Evolutionary conservation across 1,139 yeast genomes (phyloP), one percentile per base, ranked within the genome.

Genomic region (Yamadazyma membranifaciens): DNA sequence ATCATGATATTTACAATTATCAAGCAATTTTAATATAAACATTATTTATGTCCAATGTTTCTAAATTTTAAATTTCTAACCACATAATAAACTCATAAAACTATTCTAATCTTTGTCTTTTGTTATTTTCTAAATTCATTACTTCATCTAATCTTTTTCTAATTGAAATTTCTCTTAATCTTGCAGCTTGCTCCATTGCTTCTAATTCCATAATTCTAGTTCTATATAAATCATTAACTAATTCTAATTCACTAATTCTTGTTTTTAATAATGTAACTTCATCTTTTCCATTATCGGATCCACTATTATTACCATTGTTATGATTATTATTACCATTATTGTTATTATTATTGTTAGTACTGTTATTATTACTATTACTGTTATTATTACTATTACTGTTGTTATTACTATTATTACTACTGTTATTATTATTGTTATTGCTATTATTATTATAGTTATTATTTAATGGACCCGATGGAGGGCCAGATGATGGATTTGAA

Each of bases 161-260:
- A 67, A 76, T 67, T 16, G 78, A 65, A 26, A 54, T 58, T 52
- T 77, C 82, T 45, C 83, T 64, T 44, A 73, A 63, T 48, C 80
- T 69, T 1, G 80, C 73, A 17, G 81, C 82, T 39, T 70, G 72
- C 54, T 85, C 92, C 67, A 77, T 67, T 22, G 80, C 79, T 59
- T 91, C 96, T 47, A 91, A 69, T 57, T 91, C 96, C 63, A 77
- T 70, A 38, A 91, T 87, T 51, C 95, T 77, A 4, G 92, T 79
- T 50, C 87, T 76, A 66, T 87, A 86, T 46, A 91, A 69, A 56
- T 89, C 97, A 55, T 88, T 89, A 31, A 91, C 95, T 35, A 91
- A 70, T 59, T 91, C 97, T 44, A 91, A 72, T 58, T 91, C 98
- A n/a, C 87, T 80, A 16, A 89, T 87, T 44, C 95, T 71, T 0